Evolutionary conservation across 192 early-diverging fungal species (phyloP), one percentile per base, ranked within the genome.

Genomic region (Rhizoclosmatium globosum): DNA sequence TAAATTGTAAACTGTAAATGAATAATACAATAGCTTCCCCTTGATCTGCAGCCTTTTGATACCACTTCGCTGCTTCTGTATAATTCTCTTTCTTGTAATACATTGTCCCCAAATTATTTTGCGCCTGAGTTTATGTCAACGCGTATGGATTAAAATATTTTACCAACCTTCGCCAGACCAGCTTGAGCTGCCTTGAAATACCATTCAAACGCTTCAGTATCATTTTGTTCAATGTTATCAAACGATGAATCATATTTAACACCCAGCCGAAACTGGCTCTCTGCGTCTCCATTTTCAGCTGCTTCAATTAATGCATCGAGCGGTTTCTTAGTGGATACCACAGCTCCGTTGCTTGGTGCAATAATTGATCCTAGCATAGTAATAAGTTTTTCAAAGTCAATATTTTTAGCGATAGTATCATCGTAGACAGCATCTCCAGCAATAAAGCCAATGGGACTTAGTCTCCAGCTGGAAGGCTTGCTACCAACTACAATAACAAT

Each of bases 401-500:
- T 23, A 38, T 62, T 38, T 17, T 23, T 4, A 31, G 3, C 60
- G 60, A 21, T 23, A 31, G 60, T 62, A 4, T 62, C 60, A 4
- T 31, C 4, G 21, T 62, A 62, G 60, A 62, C 4, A 4, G 60
- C 21, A 23, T 62, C 60, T 17, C n/a, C 60, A 21, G 21, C 31
- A 17, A 62, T 17, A 4, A 62, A 38, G 4, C 60, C 60, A 17
- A 62, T 4, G 21, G 21, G 4, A 23, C n/a, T 31, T 23, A 4
- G 6, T 23, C 31, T 17, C 60, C 60, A 62, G 6, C 21, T 6
- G 60, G 9, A 62, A 4, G 76, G 60, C 31, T 21, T 48, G 50
- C 66, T 69, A 15, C 79, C 58, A 47, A 50, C 58, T 68, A 80
- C 11, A 1, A 53, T 21, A 68, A 50, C 68, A 23, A 78, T 74